Evolutionary conservation across 202 grass and related monocot species (phyloP).

Genomic region (Cymbopogon flexuosus): DNA sequence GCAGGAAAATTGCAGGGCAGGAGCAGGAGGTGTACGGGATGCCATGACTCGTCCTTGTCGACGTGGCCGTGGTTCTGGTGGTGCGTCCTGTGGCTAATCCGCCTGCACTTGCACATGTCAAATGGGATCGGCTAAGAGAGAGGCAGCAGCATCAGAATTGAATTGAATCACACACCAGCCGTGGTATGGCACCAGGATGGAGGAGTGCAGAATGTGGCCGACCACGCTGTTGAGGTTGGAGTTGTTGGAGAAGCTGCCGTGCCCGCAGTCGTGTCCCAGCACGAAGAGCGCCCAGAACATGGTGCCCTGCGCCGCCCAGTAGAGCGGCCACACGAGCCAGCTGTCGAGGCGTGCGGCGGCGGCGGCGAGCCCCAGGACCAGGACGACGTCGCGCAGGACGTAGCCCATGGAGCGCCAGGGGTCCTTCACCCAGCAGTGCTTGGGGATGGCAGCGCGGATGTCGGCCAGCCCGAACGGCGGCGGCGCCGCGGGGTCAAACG

Average conservation of each 20-base stretch:
- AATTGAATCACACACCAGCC: constrained; percentile 49
- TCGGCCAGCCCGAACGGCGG: constrained; percentile 81
- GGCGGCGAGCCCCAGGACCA: constrained; percentile 78
- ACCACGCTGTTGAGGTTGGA: constrained; percentile 83
- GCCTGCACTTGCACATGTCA: constrained; percentile 38
- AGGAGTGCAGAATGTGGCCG: constrained; percentile 95
- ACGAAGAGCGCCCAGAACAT: constrained; percentile 99
- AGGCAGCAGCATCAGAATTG: background rate
- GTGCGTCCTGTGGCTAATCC: constrained; percentile 98
- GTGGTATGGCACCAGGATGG: constrained; percentile 95
- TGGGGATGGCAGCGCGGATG: constrained; percentile 85
- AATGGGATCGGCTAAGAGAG: background rate
- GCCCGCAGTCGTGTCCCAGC: constrained; percentile 93
- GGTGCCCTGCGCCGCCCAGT: constrained; percentile 95
- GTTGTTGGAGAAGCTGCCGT: constrained; percentile 90
- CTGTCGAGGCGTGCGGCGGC: constrained; percentile 61
- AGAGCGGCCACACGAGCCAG: constrained; percentile 90
- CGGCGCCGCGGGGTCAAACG: constrained; percentile 60
- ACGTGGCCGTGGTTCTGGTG: constrained; percentile 97
- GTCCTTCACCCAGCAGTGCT: constrained; percentile 96
- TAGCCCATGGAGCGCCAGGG: constrained; percentile 88
- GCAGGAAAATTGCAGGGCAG: background rate
- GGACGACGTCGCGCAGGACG: constrained; percentile 63
- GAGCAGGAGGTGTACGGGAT: constrained; percentile 53
- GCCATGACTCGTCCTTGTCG: constrained; percentile 98